Evolutionary conservation across 257 asterid genomes (phyloP).

Genomic region (Nicotiana obtusifolia): DNA sequence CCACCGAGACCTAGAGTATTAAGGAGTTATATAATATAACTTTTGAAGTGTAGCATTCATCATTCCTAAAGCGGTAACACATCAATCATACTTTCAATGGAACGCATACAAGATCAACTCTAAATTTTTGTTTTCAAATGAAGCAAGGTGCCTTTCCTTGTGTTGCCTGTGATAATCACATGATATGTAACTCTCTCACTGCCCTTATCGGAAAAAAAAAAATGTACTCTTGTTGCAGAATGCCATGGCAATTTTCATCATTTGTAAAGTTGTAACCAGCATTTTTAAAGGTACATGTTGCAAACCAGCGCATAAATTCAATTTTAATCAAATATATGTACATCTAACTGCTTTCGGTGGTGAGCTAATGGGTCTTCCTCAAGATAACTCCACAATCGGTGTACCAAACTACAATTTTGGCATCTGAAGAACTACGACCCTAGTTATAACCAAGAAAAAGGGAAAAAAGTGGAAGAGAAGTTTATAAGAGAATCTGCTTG

Average conservation of each 20-base stretch:
- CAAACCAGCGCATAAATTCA: neutral
- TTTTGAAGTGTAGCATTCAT: neutral
- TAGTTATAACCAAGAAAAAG: neutral
- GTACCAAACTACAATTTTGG: neutral
- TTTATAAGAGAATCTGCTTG: conserved; percentile 6
- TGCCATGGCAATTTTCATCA: neutral
- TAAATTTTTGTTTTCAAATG: neutral
- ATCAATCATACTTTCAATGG: neutral
- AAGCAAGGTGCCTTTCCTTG: neutral
- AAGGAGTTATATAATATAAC: neutral
- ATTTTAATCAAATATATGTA: neutral
- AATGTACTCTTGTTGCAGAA: neutral
- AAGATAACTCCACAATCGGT: neutral
- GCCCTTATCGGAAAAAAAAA: neutral
- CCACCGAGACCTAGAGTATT: neutral
- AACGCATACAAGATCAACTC: neutral
- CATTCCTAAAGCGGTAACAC: neutral
- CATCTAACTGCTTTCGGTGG: neutral
- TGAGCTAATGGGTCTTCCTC: neutral
- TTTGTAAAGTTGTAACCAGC: neutral
- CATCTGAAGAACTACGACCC: neutral
- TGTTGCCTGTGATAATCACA: neutral
- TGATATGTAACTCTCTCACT: neutral
- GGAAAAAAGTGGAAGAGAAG: neutral
- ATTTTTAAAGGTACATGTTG: neutral